Conservation (phyloP, 495 filamentous ascomycete species). For the Lophium mytilinum region DNA sequence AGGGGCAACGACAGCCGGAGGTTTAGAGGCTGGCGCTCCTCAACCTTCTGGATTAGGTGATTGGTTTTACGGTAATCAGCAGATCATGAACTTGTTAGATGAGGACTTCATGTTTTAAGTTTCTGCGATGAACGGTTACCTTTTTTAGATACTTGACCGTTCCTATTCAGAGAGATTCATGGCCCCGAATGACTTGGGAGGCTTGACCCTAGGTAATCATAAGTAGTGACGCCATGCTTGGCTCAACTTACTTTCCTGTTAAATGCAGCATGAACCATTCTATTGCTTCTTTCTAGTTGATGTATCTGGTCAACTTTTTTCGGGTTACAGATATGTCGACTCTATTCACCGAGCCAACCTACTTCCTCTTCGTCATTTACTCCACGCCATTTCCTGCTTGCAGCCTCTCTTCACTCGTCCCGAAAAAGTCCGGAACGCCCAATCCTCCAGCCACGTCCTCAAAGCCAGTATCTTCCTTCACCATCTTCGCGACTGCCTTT, state of each 20-base stretch:
- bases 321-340: no score
- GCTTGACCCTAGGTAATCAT: no score
- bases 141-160: no score
- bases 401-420: background rate
- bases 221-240: no score
- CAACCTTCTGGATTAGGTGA: constrained; percentile 15
- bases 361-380: no score
- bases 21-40: constrained; percentile 1
- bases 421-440: background rate
- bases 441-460: constrained; percentile 26
- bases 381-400: background rate
- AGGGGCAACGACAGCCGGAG: background rate
- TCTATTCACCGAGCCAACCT: no score
- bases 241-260: no score
- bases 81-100: constrained; percentile 26
- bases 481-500: constrained; percentile 42
- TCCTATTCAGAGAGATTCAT: no score
- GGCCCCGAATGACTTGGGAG: no score
- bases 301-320: no score
- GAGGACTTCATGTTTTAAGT: constrained; percentile 17
- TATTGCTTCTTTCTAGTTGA: no score
- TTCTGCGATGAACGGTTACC: background rate
- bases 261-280: no score
- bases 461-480: constrained; percentile 29
- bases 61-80: constrained; percentile 27